phyloP scores from a whole-genome alignment of 106 monocot genomes.

The Dactylorhiza incarnata region DNA sequence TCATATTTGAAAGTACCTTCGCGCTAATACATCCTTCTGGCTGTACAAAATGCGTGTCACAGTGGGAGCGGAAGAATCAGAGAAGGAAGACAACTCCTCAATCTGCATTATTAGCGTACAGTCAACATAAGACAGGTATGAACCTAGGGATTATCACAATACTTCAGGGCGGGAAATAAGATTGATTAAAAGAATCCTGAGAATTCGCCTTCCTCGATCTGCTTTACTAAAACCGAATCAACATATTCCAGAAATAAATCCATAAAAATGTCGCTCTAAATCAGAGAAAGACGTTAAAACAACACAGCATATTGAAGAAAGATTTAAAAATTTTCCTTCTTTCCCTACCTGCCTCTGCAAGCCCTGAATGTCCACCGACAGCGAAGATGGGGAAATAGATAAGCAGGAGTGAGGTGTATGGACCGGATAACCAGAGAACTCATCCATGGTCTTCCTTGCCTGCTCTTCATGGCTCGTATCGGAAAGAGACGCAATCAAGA shows the following conservation, averaged over 20 bases:
- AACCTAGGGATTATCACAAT: too few species aligned
- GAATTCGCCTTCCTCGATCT: too few species aligned
- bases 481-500: neutral
- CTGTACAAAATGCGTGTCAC: conserved; percentile 21
- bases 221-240: too few species aligned
- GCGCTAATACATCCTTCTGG: conserved; percentile 18
- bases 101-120: conserved; percentile 10
- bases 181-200: too few species aligned
- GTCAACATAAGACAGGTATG: too few species aligned
- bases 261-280: neutral
- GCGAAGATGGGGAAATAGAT: neutral
- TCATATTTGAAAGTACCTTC: conserved; percentile 7
- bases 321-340: neutral
- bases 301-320: neutral
- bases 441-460: conserved; percentile 13
- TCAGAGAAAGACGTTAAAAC: neutral
- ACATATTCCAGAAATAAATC: too few species aligned
- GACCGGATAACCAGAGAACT: conserved; percentile 12
- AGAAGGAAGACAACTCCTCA: conserved; percentile 14
- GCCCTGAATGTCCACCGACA: conserved; percentile 13
- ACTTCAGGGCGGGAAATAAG: too few species aligned
- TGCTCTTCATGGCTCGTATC: neutral
- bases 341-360: conserved; percentile 16
- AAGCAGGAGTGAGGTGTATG: neutral
- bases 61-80: conserved; percentile 15